Percentiles rank a stretch among this genome's conserved stretches.
phyloP scores from a whole-genome alignment of 768 basidiomycete species.

The Russula virescens region DNA sequence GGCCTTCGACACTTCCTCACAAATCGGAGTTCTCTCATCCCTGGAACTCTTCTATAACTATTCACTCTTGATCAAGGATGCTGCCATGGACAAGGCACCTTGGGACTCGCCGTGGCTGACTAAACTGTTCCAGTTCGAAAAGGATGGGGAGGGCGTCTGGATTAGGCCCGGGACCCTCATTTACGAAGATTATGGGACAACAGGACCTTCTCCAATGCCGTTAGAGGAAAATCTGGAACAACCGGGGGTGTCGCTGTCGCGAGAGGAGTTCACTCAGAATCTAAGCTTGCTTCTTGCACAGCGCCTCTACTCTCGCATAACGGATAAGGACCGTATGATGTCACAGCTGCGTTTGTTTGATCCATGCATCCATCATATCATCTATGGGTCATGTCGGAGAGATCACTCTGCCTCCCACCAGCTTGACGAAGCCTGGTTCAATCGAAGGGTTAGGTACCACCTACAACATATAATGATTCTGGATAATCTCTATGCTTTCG shows the following conservation, averaged over 20 bases:
- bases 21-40: slow-evolving; percentile 1
- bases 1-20: slow-evolving; percentile 13
- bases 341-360: slow-evolving; percentile 8
- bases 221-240: not conserved
- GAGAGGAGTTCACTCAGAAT: not conserved
- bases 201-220: not conserved
- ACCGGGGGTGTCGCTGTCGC: not conserved
- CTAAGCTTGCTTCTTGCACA: not conserved
- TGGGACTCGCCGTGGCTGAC: slow-evolving; percentile 12
- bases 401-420: slow-evolving; percentile 34
- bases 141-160: slow-evolving; percentile 2
- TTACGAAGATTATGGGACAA: not conserved
- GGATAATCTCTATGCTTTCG: slow-evolving; percentile 28
- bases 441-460: slow-evolving; percentile 39
- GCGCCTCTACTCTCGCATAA: slow-evolving; percentile 2
- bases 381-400: slow-evolving; percentile 35
- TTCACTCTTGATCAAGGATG: slow-evolving; percentile 11
- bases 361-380: slow-evolving; percentile 26
- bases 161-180: not conserved
- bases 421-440: slow-evolving; percentile 34
- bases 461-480: slow-evolving; percentile 47
- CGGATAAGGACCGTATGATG: not conserved
- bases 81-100: slow-evolving; percentile 6
- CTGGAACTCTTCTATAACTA: slow-evolving; percentile 11
- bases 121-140: slow-evolving; percentile 11